Base-by-base conservation (phyloP, 2,329 filamentous ascomycete genomes). In the Aureobasidium sp. region DNA sequence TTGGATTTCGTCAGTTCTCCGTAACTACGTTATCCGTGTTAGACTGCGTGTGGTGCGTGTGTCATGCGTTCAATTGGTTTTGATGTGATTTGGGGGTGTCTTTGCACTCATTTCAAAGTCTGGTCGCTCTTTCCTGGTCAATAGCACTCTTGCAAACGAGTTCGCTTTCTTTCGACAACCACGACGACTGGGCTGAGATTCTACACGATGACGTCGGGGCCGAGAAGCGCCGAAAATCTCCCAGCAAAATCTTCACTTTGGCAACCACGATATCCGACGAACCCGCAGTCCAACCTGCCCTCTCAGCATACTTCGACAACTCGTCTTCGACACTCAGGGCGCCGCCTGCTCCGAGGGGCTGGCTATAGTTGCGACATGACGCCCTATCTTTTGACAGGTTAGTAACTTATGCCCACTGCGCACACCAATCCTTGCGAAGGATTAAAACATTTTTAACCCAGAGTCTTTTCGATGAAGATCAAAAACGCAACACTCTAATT, bases 401-500 rank as follows among this genome's bases (percentile, higher is more conserved):
- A 58, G 55, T 58, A 37, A 6, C 15, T 17, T 5, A 29, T 29
- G 17, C 31, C 15, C n/a, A 15, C 20, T 6, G 12, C 31, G 12
- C 20, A 17, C 17, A 39, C 39, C 53, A 22, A 29, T 42, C 25
- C 29, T 22, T 36, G 55, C 55, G 55, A 58, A 58, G 55, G 55
- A 58, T 58, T 58, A 58, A 48, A 57, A 48, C 55, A 36, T 48
- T 48, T 58, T 58, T 58, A 58, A 58, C 55, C 55, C 55, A 44
- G 55, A 58, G 55, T 58, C 55, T 48, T 42, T 47, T 58, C 55
- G 34, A 47, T 58, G 55, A 58, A 58, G 55, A 58, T 58, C 42
- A 58, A 58, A 58, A 58, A 58, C 55, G 55, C 55, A 58, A 58
- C 55, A 58, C 55, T 58, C 55, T 58, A 58, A 58, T 58, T 58